Evolutionary conservation across 371 early-diverging fungal species (phyloP), one percentile per base, ranked within the genome.

Genomic region (Mortierella sp.): DNA sequence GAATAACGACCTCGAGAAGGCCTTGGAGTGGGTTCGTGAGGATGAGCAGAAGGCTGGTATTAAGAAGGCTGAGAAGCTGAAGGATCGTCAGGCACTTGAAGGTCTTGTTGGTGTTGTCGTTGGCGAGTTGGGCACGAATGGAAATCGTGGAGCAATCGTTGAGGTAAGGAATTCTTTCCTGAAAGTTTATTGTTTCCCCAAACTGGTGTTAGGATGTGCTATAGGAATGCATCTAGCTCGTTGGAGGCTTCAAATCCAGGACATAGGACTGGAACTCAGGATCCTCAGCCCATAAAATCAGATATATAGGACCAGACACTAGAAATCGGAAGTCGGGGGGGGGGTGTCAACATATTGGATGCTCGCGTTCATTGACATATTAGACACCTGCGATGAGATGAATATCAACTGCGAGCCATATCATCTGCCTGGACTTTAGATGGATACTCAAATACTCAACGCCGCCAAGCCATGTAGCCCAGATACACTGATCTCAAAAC

Each of bases 11-110:
- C 91, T 93, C 69, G 90, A 86, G 50, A 84, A 84, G 63, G 98
- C 98, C 12, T 82, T 95, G 29, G 87, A 80, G n/a, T 96, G 96
- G 95, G 87, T 97, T 26, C 85, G 88, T 16, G 85, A 89, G 58
- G 94, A 94, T 64, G 88, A 88, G 18, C 83, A 89, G 26, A 83
- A 81, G 14, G 75, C 91, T 4, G 96, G 96, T 19, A 87, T 90
- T 53, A 92, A 89, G 63, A 94, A 93, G 80, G 95, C 92, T 0
- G 90, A 86, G 46, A 95, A 94, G 72, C 83, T 93, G 53, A 86
- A 83, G 63, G 83, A 62, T 43, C 87, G 94, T 5, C 83, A 84
- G 47, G 87, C 93, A 18, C 74, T 81, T 26, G 92, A 93, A 70
- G 94, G 95, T 57, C 87, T 94, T 3, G 84, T 96, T 23, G 93